Percentiles rank a stretch among this genome's conserved stretches.
Conservation (phyloP, 2,329 filamentous ascomycete species). For the Penicillium verrucosum region DNA sequence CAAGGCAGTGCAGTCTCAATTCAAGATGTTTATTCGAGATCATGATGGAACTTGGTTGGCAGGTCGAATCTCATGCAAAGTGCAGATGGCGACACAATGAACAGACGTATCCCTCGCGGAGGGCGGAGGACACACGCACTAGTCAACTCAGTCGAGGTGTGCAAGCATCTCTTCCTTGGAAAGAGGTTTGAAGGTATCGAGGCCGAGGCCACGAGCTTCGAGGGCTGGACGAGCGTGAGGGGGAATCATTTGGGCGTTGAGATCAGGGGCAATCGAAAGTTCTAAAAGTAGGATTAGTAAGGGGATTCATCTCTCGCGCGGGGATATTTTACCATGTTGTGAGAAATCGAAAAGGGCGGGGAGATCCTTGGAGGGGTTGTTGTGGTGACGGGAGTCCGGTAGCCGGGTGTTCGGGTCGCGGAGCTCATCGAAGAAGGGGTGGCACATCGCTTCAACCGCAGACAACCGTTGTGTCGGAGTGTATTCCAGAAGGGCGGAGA, state of each 20-base stretch:
- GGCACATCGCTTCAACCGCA: conserved; percentile 93
- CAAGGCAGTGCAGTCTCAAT: conserved; percentile 29
- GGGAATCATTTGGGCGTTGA: conserved; percentile 87
- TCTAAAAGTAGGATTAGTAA: conserved; percentile 54
- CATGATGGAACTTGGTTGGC: conserved; percentile 16
- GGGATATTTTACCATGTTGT: conserved; percentile 69
- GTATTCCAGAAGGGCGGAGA: conserved; percentile 90
- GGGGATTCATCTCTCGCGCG: background rate
- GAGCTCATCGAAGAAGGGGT: conserved; percentile 97
- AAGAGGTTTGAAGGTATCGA: conserved; percentile 89
- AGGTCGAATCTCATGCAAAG: conserved; percentile 23
- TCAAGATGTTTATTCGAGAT: conserved; percentile 27
- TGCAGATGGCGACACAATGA: conserved; percentile 35
- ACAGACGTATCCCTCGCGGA: conserved; percentile 39
- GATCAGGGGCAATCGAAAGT: conserved; percentile 85
- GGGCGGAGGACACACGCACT: conserved; percentile 29
- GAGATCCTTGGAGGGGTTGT: conserved; percentile 73
- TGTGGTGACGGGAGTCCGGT: conserved; percentile 88
- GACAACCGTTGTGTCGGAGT: conserved; percentile 93
- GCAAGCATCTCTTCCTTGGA: conserved; percentile 96
- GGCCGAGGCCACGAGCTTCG: conserved; percentile 75
- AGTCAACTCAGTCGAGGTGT: conserved; percentile 75
- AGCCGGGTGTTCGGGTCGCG: conserved; percentile 86
- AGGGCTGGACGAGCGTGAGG: conserved; percentile 73
- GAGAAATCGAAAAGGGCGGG: conserved; percentile 91